Percentiles rank a stretch among this genome's conserved stretches.
Conservation (phyloP, 2,329 filamentous ascomycete species). For the Nemania diffusa region DNA sequence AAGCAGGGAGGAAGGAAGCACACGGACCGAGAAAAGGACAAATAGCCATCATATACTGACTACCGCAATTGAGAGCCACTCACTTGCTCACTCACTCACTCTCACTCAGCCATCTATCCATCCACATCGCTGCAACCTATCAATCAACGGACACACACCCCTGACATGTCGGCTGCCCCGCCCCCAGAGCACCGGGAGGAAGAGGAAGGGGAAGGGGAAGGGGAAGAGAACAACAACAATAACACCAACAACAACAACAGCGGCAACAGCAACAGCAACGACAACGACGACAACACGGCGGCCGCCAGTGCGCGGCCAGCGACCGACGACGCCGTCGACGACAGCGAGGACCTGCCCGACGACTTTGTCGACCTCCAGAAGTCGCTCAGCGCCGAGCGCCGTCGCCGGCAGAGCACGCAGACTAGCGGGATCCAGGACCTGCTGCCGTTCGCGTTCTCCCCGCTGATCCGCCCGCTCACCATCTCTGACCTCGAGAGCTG, state of each 20-base stretch:
- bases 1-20: neutral
- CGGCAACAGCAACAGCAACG: neutral
- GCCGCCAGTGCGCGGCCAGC: no score
- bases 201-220: neutral
- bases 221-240: neutral
- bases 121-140: neutral
- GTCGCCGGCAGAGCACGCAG: constrained; percentile 45
- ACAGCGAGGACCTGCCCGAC: constrained; percentile 54
- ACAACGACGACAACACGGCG: neutral
- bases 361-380: constrained; percentile 53
- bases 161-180: neutral
- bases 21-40: neutral
- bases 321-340: constrained; percentile 54
- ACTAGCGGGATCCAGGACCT: constrained; percentile 53
- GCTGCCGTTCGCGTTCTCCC: constrained; percentile 70
- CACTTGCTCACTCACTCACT: neutral
- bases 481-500: constrained; percentile 71
- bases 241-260: neutral
- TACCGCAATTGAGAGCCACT: neutral
- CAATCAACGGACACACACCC: neutral
- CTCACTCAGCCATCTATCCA: neutral
- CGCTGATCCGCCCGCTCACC: constrained; percentile 79
- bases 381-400: constrained; percentile 54
- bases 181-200: constrained; percentile 6
- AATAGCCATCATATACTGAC: neutral